Base-by-base conservation (phyloP, 1,284 basidiomycete species). In the Rhizoctonia solani region DNA sequence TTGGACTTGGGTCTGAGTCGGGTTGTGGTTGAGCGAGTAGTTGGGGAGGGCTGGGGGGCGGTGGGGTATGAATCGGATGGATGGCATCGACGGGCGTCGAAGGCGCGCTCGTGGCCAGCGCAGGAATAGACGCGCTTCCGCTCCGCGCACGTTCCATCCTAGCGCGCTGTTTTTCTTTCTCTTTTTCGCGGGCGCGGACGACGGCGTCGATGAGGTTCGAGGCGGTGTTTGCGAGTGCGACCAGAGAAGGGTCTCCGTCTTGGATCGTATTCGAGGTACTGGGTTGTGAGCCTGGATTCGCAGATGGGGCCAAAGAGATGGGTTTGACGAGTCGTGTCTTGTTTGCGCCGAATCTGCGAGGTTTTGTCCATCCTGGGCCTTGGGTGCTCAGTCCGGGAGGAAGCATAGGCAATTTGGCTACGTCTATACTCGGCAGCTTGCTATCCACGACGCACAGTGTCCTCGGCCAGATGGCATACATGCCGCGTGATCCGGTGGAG, bases 81-180 rank as follows among this genome's bases (percentile, higher is more conserved):
- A 32, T 16, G 11, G 50, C 25, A 3, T 53, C 50, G 9, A 53
- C 50, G 11, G 61, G 61, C 37, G 61, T 65, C 27, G 61, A 65
- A 14, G 61, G 49, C 16, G 49, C 61, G 6, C 27, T 53, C 8
- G 27, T 30, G 8, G 21, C 50, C 11, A 25, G 27, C 37, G 49
- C 50, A 19, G 54, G 37, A 9, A 19, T 19, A n/a, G 46, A 49
- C 11, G 59, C 59, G n/a, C 61, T 65, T 21, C 61, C 61, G 13
- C 61, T 65, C 29, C 61, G 49, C 2, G 61, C 61, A 41, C 61
- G 21, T 29, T 65, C 61, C n/a, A 65, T 30, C 50, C 61, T 65
- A 8, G 61, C 61, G 34, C 61, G 61, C 13, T 65, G 49, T 23
- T 65, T 65, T 65, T 65, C 61, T 34, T 65, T 65, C 46, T 65